Percentiles rank a stretch among this genome's conserved stretches.
Conservation (phyloP, 2,329 filamentous ascomycete genomes). For the Talaromyces pinophilus region DNA sequence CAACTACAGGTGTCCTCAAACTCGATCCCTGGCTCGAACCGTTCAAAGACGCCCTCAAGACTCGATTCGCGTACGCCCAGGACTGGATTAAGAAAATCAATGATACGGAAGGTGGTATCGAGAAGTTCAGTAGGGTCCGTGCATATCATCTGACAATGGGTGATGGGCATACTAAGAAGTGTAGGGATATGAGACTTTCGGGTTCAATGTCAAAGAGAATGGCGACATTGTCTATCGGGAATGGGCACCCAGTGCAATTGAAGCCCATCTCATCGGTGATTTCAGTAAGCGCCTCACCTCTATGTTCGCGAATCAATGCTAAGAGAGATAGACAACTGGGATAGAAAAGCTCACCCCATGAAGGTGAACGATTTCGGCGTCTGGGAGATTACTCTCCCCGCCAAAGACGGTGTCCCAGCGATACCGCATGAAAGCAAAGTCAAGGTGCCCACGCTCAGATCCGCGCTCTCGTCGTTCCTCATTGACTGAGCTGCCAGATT, state of each 20-base stretch:
- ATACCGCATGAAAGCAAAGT: slow-evolving; percentile 94
- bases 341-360: slow-evolving; percentile 81
- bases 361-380: slow-evolving; percentile 80
- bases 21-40: slow-evolving; percentile 89
- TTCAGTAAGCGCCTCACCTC: slow-evolving; percentile 68
- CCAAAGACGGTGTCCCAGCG: slow-evolving; percentile 70
- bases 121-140: slow-evolving; percentile 81
- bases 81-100: slow-evolving; percentile 85
- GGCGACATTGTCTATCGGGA: slow-evolving; percentile 89
- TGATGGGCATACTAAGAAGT: not conserved
- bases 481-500: slow-evolving; percentile 57
- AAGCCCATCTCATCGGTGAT: slow-evolving; percentile 86
- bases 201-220: slow-evolving; percentile 76
- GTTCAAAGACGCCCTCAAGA: slow-evolving; percentile 74
- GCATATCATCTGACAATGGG: not conserved
- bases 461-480: slow-evolving; percentile 7
- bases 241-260: slow-evolving; percentile 88
- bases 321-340: slow-evolving; percentile 71
- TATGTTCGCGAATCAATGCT: slow-evolving; percentile 29
- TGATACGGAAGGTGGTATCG: slow-evolving; percentile 80
- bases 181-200: slow-evolving; percentile 82
- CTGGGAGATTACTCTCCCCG: slow-evolving; percentile 78
- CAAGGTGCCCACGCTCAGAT: slow-evolving; percentile 63
- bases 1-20: slow-evolving; percentile 74
- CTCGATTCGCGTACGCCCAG: slow-evolving; percentile 75